Evolutionary conservation across 805 yeast genomes (phyloP).

Genomic region (Ogataea haglerorum): DNA sequence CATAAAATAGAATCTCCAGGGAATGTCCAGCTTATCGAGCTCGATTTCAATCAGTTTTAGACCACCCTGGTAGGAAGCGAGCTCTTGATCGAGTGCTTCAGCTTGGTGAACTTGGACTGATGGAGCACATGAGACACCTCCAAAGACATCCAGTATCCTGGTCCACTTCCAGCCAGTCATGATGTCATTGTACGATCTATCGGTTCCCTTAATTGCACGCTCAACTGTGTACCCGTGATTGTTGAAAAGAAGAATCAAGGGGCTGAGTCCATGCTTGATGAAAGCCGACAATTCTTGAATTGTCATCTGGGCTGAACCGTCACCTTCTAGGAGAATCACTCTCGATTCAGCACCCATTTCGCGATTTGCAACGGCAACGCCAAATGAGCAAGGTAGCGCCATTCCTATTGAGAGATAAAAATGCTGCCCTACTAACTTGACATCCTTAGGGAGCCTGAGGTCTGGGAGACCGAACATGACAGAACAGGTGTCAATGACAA

Average conservation of each 20-base stretch:
- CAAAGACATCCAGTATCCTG: constrained; percentile 60
- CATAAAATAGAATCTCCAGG: constrained; percentile 55
- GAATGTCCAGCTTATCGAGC: constrained; percentile 59
- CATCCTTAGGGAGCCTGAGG: constrained; percentile 53
- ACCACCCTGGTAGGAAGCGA: constrained; percentile 27
- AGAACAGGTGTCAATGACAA: constrained; percentile 83
- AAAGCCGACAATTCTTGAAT: constrained; percentile 58
- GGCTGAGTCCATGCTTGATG: constrained; percentile 39
- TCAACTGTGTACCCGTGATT: constrained; percentile 91
- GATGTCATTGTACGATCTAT: constrained; percentile 76
- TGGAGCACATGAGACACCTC: constrained; percentile 36
- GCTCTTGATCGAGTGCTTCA: constrained; percentile 38
- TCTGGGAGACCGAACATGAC: constrained; percentile 76
- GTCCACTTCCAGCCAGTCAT: constrained; percentile 83
- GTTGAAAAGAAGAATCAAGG: constrained; percentile 72
- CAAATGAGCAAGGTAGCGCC: constrained; percentile 83
- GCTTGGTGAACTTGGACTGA: constrained; percentile 34
- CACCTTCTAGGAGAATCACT: constrained; percentile 77
- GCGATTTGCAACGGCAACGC: constrained; percentile 69
- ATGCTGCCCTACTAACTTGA: constrained; percentile 58
- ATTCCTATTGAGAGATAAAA: constrained; percentile 86
- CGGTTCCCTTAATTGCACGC: constrained; percentile 77
- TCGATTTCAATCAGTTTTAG: constrained; percentile 55
- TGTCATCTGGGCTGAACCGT: constrained; percentile 95
- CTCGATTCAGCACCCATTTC: constrained; percentile 46